Evolutionary conservation across 2,329 filamentous ascomycete genomes (phyloP).

Genomic region (Paraphoma sp.): DNA sequence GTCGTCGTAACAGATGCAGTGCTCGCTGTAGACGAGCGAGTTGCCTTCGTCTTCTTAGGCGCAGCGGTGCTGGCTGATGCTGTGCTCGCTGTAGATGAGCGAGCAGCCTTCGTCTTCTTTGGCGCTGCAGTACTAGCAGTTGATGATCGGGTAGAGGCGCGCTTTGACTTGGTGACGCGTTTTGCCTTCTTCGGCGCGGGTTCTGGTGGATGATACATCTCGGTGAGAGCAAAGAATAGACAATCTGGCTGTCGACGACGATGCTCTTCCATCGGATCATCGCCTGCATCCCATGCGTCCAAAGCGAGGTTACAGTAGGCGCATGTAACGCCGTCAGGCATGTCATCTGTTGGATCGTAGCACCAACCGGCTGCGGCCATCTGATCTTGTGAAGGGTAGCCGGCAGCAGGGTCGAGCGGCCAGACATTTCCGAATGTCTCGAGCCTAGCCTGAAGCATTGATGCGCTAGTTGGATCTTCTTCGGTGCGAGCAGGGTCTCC

Average conservation of each 20-base stretch:
- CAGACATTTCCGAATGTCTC: slow-evolving; percentile 84
- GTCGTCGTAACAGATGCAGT: background rate
- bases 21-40: background rate
- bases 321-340: slow-evolving; percentile 89
- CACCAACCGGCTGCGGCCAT: slow-evolving; percentile 94
- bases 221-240: slow-evolving; percentile 77
- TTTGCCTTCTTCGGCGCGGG: slow-evolving; percentile 22
- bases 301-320: slow-evolving; percentile 88
- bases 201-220: slow-evolving; percentile 56
- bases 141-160: background rate
- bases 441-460: slow-evolving; percentile 77
- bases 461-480: slow-evolving; percentile 75
- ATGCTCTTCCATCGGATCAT: slow-evolving; percentile 93
- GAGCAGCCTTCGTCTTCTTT: background rate
- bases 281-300: slow-evolving; percentile 92
- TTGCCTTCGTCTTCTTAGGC: background rate
- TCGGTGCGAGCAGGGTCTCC: slow-evolving; percentile 68
- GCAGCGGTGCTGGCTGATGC: too few species aligned
- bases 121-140: background rate
- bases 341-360: slow-evolving; percentile 83
- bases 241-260: slow-evolving; percentile 79
- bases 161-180: slow-evolving; percentile 12
- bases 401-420: slow-evolving; percentile 73
- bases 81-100: background rate
- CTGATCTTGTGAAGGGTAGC: slow-evolving; percentile 61